Percentiles rank a stretch among this genome's conserved stretches.
Conservation (phyloP, 1,139 yeast species). For the Pichia sp. region DNA sequence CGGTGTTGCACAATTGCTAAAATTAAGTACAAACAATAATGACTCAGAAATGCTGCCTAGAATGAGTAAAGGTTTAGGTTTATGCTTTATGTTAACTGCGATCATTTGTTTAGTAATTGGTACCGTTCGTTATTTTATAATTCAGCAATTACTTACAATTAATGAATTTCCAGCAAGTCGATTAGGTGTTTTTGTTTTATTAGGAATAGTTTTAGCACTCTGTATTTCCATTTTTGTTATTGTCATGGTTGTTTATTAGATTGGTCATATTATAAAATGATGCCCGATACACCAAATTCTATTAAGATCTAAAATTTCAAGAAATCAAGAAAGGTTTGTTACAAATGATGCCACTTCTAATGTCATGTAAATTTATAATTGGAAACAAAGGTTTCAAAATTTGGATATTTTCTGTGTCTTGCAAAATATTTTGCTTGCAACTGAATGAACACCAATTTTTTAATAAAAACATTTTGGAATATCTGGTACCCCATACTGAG, state of each 20-base stretch:
- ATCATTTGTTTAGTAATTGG: constrained; percentile 13
- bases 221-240: constrained; percentile 10
- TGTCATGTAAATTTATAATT: too few relatives aligned
- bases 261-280: too few relatives aligned
- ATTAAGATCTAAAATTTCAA: too few relatives aligned
- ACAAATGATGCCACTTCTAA: too few relatives aligned
- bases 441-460: too few relatives aligned
- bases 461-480: too few relatives aligned
- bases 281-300: too few relatives aligned
- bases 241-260: constrained; percentile 2
- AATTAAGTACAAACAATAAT: constrained; percentile 27
- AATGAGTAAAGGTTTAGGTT: constrained; percentile 18
- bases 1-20: constrained; percentile 48
- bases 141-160: constrained; percentile 38
- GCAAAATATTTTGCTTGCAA: too few relatives aligned
- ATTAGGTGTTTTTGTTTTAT: constrained; percentile 10
- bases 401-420: too few relatives aligned
- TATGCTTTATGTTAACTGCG: constrained; percentile 15
- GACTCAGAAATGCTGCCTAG: constrained; percentile 1
- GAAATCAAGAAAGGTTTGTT: too few relatives aligned
- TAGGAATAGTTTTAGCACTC: constrained; percentile 2
- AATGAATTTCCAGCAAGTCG: constrained; percentile 42
- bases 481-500: too few relatives aligned
- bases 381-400: too few relatives aligned
- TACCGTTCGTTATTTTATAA: constrained; percentile 14